Percentiles rank a stretch among this genome's conserved stretches.
Conservation (phyloP, 257 asterid species). For the Solanum medicagineum region DNA sequence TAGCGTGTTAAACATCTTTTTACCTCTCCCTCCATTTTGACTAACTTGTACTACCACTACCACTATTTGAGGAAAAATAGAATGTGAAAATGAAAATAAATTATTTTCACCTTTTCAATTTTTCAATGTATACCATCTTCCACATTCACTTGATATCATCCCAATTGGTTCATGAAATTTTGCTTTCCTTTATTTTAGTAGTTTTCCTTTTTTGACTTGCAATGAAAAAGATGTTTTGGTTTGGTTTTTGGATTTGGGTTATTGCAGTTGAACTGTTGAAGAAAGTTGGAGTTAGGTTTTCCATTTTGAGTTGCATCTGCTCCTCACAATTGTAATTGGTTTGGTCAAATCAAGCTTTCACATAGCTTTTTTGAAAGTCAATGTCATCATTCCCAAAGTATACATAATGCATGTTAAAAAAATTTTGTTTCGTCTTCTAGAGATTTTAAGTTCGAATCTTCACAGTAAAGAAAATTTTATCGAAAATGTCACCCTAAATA, state of each 20-base stretch:
- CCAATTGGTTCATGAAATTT: background rate
- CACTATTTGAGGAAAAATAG: background rate
- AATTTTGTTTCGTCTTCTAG: too few species aligned
- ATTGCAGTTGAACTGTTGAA: background rate
- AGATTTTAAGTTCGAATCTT: too few species aligned
- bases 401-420: too few species aligned
- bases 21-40: background rate
- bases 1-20: background rate
- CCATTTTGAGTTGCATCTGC: background rate
- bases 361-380: background rate
- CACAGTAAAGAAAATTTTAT: too few species aligned
- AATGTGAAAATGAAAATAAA: background rate
- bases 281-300: background rate
- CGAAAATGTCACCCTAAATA: too few species aligned
- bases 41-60: background rate
- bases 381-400: background rate
- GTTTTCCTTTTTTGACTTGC: background rate
- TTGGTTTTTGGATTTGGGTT: background rate
- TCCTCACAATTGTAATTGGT: background rate
- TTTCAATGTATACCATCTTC: background rate
- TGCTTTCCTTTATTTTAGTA: background rate
- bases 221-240: background rate
- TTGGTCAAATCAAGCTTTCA: background rate
- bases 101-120: background rate
- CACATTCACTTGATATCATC: background rate